phyloP scores from a whole-genome alignment of 2,329 filamentous ascomycete genomes.

The Anthostomella pinea region DNA sequence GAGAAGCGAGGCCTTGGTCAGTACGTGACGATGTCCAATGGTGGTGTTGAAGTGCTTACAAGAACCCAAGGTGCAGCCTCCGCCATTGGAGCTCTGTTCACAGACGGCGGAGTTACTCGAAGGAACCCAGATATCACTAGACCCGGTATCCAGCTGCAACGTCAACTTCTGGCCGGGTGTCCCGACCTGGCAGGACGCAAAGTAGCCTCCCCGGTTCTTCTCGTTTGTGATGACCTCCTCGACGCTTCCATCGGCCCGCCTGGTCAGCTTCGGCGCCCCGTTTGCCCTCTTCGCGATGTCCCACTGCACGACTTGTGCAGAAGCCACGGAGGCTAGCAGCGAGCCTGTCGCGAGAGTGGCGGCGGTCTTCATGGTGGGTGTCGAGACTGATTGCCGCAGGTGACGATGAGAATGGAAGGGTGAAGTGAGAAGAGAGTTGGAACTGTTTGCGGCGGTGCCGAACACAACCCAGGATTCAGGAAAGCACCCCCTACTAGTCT shows the following conservation, averaged over 20 bases:
- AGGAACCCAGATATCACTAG: slow-evolving; percentile 63
- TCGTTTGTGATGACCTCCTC: slow-evolving; percentile 46
- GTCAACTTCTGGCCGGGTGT: slow-evolving; percentile 55
- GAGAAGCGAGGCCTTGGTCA: slow-evolving; percentile 17
- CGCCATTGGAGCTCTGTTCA: slow-evolving; percentile 17
- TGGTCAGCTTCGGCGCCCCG: slow-evolving; percentile 29
- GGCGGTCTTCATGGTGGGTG: slow-evolving; percentile 22
- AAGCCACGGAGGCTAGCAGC: slow-evolving; percentile 26
- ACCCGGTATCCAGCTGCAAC: slow-evolving; percentile 63
- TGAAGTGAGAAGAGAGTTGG: neutral
- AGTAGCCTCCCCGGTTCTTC: slow-evolving; percentile 48
- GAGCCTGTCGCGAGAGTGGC: slow-evolving; percentile 25
- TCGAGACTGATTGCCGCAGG: too few species aligned
- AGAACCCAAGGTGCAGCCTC: slow-evolving; percentile 42
- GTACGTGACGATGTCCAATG: neutral
- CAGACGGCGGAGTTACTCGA: slow-evolving; percentile 39
- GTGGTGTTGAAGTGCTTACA: slow-evolving; percentile 37
- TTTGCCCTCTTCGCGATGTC: slow-evolving; percentile 41
- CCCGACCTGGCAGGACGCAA: slow-evolving; percentile 54
- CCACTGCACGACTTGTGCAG: slow-evolving; percentile 45
- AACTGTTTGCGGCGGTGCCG: too few species aligned
- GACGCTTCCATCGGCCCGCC: slow-evolving; percentile 38
- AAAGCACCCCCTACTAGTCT: too few species aligned
- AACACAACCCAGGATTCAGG: too few species aligned
- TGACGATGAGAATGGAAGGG: too few species aligned